Evolutionary conservation across 179 eudicot genomes (phyloP).

Genomic region (Beta macrorhiza): DNA sequence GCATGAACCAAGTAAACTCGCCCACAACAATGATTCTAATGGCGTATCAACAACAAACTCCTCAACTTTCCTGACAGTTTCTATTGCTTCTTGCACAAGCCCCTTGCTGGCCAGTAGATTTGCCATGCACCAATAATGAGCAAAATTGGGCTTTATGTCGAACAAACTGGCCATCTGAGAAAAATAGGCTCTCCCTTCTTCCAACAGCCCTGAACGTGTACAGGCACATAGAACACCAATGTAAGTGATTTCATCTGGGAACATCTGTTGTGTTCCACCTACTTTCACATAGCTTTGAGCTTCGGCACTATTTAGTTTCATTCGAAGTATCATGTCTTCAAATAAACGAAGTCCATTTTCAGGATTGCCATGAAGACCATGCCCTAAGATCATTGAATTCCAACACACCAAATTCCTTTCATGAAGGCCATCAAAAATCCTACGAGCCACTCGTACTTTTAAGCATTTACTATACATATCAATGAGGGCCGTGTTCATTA

Average conservation of each 20-base stretch:
- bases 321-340: constrained; percentile 40
- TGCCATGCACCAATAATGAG: constrained; percentile 83
- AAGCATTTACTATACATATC: constrained; percentile 75
- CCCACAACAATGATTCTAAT: constrained; percentile 51
- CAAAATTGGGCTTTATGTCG: constrained; percentile 58
- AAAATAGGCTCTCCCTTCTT: constrained; percentile 54
- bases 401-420: constrained; percentile 63
- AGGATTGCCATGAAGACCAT: constrained; percentile 68
- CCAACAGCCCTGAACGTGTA: constrained; percentile 54
- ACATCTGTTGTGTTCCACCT: constrained; percentile 20
- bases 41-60: constrained; percentile 27
- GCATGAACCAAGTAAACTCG: constrained; percentile 54
- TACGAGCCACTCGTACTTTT: constrained; percentile 48
- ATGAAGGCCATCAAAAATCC: constrained; percentile 52
- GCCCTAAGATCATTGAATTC: constrained; percentile 85
- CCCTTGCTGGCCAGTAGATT: constrained; percentile 61
- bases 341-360: constrained; percentile 55
- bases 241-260: constrained; percentile 67
- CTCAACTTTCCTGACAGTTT: constrained; percentile 43
- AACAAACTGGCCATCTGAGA: constrained; percentile 50
- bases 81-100: constrained; percentile 58
- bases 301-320: constrained; percentile 9
- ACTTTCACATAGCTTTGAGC: constrained; percentile 1
- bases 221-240: constrained; percentile 72
- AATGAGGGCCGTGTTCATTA: constrained; percentile 51